A percentile compares a stretch with the other conserved stretches of the same genome.
Evolutionary conservation across 257 asterid genomes (phyloP).

Genomic region (Sherardia arvensis): DNA sequence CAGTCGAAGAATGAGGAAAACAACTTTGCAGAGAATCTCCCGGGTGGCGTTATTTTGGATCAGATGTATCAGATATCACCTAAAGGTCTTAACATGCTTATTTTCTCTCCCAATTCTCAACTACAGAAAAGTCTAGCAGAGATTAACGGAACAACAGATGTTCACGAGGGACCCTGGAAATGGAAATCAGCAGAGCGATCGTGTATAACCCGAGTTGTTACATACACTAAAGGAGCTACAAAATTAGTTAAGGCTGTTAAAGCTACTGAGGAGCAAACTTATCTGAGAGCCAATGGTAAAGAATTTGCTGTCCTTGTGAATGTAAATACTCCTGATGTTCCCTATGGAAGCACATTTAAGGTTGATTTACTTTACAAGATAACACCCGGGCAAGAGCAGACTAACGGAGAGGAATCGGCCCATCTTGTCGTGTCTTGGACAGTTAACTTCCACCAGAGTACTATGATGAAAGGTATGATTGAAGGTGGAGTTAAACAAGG

Average conservation of each 20-base stretch:
- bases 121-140: slow-evolving; percentile 41
- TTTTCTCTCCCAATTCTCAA: slow-evolving; percentile 63
- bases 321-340: slow-evolving; percentile 86
- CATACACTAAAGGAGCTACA: slow-evolving; percentile 62
- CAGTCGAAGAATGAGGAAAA: slow-evolving; percentile 31
- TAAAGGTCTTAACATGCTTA: slow-evolving; percentile 46
- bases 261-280: slow-evolving; percentile 77
- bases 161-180: slow-evolving; percentile 67
- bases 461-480: slow-evolving; percentile 76
- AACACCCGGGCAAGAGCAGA: slow-evolving; percentile 34
- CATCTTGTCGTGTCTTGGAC: slow-evolving; percentile 73
- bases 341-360: slow-evolving; percentile 71
- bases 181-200: slow-evolving; percentile 38
- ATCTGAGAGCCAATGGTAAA: slow-evolving; percentile 38
- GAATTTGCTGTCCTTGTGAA: slow-evolving; percentile 48
- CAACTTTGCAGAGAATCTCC: slow-evolving; percentile 50
- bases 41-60: slow-evolving; percentile 68
- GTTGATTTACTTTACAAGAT: slow-evolving; percentile 67
- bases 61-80: slow-evolving; percentile 39
- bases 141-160: slow-evolving; percentile 54
- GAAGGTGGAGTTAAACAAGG: slow-evolving; percentile 80
- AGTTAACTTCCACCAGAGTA: slow-evolving; percentile 51
- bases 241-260: slow-evolving; percentile 71
- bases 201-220: slow-evolving; percentile 47
- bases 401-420: slow-evolving; percentile 48